These are phyloP conservation scores for Radiomyces spectabilis DNA, from an alignment of 192 early-diverging fungal species.

Conservation along the genomic window DNA sequence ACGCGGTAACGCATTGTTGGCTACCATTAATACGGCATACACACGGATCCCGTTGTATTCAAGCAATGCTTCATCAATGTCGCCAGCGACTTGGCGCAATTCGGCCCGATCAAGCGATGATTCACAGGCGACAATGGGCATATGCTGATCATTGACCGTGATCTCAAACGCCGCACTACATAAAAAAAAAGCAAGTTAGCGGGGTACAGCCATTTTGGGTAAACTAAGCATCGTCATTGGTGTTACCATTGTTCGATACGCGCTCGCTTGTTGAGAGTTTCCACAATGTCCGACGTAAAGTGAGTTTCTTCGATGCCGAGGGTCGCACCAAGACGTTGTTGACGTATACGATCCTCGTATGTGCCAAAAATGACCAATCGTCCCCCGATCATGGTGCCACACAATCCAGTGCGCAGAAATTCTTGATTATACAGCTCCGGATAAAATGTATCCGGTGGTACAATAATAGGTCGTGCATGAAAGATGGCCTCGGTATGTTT, in stretches of 20 bases:
- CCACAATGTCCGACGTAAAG: constrained; percentile 29
- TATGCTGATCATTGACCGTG: constrained; percentile 58
- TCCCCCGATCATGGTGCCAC: constrained; percentile 63
- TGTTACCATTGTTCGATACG: constrained; percentile 40
- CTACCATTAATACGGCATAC: constrained; percentile 55
- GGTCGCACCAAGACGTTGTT: constrained; percentile 26
- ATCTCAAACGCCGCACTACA: constrained; percentile 58
- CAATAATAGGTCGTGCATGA: constrained; percentile 52
- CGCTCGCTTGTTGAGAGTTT: constrained; percentile 15
- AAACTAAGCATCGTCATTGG: neutral
- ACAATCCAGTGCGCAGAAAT: constrained; percentile 71
- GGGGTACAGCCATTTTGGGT: neutral
- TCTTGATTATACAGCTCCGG: constrained; percentile 52
- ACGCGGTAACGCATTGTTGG: constrained; percentile 53
- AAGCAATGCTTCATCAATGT: constrained; percentile 46
- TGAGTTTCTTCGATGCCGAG: constrained; percentile 25
- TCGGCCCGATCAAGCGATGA: constrained; percentile 41
- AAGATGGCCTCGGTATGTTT: constrained; percentile 71
- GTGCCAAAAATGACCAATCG: constrained; percentile 70
- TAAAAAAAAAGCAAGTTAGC: constrained; percentile 8
- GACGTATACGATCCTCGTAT: constrained; percentile 69
- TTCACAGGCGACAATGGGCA: constrained; percentile 70
- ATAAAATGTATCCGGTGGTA: constrained; percentile 36
- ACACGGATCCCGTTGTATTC: constrained; percentile 55
- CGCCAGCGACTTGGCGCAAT: constrained; percentile 44